Base-by-base conservation (phyloP, 306 rosid genomes). In the Oemleria cerasiformis region DNA sequence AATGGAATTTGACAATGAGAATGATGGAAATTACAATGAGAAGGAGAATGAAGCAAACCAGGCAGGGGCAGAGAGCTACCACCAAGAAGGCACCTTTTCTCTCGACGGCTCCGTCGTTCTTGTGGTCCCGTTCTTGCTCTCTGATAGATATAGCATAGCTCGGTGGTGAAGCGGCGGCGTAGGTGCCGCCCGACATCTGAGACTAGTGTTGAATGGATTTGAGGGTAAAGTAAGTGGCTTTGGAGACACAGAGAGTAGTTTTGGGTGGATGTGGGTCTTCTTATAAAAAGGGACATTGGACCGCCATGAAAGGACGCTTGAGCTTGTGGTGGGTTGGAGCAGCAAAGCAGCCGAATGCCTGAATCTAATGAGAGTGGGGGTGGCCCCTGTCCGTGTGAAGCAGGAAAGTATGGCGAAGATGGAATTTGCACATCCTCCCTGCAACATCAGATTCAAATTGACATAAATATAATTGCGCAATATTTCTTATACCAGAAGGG, bases 371-470 rank as follows among this genome's bases (percentile, higher is more conserved):
- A 30, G 36, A 30, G 36, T 30, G 97, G 97, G 1, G 97, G 92
- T 0, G 99, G 99, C 11, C 99, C 99, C 88, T 91, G 97, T 63
- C 92, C 99, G 78, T 89, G 96, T 10, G 36, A 30, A 30, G 96
- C 57, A 57, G 96, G 96, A 58, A 88, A 86, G 87, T 86, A 86
- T 4, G 90, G 88, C 6, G 97, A 95, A 54, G 95, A 82, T 11
- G 97, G 96, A 55, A 86, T 76, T 74, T 82, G 86, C 85, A 91
- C 60, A 84, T 95, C 97, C 73, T 80, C 90, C 86, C 99, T 95
- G 54, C 56, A 78, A 73, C 23, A 85, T 73, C 66, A 78, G 42
- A 83, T 60, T 55, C 67, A 49, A 21, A 6, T 70, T 8, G 47
- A 61, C 48, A 60, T 55, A 53, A 55, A 11, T 61, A 70, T 9